Conservation (phyloP, 1,139 yeast genomes). For the Taiozyma onychis region DNA sequence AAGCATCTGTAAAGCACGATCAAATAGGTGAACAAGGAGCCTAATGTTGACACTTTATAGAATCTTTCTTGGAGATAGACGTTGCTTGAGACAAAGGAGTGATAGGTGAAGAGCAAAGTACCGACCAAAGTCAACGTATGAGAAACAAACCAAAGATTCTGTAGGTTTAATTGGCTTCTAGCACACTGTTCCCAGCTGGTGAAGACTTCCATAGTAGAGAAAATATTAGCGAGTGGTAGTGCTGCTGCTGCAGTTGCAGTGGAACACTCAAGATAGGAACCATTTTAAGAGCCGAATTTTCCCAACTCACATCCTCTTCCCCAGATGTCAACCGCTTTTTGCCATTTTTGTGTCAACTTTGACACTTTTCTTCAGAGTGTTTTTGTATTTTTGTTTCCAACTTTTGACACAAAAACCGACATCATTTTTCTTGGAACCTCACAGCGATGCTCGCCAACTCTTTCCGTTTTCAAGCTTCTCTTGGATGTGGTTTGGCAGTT, state of each 20-base stretch:
- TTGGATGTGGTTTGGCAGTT: background rate
- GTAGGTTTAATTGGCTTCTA: conserved; percentile 11
- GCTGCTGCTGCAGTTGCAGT: background rate
- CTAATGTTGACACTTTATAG: conserved; percentile 23
- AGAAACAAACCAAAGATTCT: conserved; percentile 20
- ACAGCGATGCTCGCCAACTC: background rate
- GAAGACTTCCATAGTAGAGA: background rate
- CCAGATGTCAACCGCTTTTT: background rate
- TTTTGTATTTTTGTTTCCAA: background rate
- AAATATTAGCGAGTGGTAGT: background rate
- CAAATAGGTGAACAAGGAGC: conserved; percentile 29
- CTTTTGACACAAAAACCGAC: background rate
- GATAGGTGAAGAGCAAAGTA: conserved; percentile 6
- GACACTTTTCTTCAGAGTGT: background rate
- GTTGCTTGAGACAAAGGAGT: conserved; percentile 5
- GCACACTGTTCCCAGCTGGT: background rate
- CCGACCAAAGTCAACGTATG: conserved; percentile 18
- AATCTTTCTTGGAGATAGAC: background rate
- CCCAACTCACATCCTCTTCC: background rate
- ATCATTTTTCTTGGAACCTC: background rate
- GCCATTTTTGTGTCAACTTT: background rate
- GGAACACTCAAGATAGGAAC: background rate
- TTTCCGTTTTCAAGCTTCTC: background rate
- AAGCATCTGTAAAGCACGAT: conserved; percentile 29
- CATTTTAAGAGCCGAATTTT: background rate